Evolutionary conservation across 768 basidiomycete genomes (phyloP).

Genomic region (Gymnopilus dilepis): DNA sequence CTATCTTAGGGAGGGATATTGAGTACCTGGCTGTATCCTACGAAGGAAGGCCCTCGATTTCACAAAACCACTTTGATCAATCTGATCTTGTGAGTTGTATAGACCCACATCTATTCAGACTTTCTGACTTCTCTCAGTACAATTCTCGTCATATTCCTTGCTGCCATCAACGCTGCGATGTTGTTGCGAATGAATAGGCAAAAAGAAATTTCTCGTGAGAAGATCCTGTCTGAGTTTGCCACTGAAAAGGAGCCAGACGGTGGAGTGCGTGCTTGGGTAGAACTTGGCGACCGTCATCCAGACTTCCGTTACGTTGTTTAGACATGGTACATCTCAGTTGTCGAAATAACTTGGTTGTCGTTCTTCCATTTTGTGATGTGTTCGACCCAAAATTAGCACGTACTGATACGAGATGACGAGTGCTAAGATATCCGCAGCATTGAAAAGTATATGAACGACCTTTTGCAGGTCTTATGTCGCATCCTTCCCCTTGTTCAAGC

Average conservation of each 20-base stretch:
- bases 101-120: too few relatives aligned
- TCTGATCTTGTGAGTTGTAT: slow-evolving; percentile 34
- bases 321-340: too few relatives aligned
- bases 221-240: slow-evolving; percentile 35
- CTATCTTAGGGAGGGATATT: slow-evolving; percentile 41
- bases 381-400: too few relatives aligned
- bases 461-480: too few relatives aligned
- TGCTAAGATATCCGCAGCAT: too few relatives aligned
- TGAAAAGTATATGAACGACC: too few relatives aligned
- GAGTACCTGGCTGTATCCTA: slow-evolving; percentile 47
- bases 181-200: slow-evolving; percentile 33
- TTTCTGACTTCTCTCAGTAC: slow-evolving; percentile 23
- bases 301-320: slow-evolving; percentile 39
- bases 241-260: slow-evolving; percentile 33
- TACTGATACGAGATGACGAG: too few relatives aligned
- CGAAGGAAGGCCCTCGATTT: slow-evolving; percentile 41
- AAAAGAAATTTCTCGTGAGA: slow-evolving; percentile 29
- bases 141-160: slow-evolving; percentile 27
- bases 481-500: too few relatives aligned
- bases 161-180: slow-evolving; percentile 32
- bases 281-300: slow-evolving; percentile 42
- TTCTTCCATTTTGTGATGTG: too few relatives aligned
- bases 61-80: slow-evolving; percentile 43
- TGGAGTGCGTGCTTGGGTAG: slow-evolving; percentile 37
- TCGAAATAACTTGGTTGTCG: too few relatives aligned